phyloP scores from a whole-genome alignment of 2,329 filamentous ascomycete genomes.

The Fusarium algeriense region DNA sequence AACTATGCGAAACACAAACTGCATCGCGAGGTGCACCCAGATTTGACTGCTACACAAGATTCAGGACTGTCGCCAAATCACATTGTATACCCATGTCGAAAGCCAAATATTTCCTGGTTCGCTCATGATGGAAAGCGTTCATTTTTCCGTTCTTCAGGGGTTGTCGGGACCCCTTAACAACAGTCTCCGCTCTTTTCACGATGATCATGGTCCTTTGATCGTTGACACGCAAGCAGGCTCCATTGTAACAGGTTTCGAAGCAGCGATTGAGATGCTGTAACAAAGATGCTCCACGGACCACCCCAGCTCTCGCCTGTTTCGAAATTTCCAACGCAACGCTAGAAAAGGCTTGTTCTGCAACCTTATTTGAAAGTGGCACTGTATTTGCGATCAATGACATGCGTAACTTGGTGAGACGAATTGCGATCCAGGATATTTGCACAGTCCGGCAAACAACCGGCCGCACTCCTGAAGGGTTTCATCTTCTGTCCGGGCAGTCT shows the following conservation, averaged over 20 bases:
- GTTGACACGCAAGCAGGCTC: conserved; percentile 36
- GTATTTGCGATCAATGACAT: conserved; percentile 22
- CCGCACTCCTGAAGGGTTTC: conserved; percentile 6
- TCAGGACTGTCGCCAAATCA: not conserved
- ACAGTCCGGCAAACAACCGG: conserved; percentile 5
- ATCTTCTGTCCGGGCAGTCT: conserved; percentile 5
- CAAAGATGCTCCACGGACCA: conserved; percentile 20
- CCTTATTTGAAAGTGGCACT: conserved; percentile 21
- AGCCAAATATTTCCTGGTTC: conserved; percentile 18
- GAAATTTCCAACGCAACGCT: conserved; percentile 28
- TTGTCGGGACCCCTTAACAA: conserved; percentile 19
- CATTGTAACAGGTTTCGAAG: conserved; percentile 26
- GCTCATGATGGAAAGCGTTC: conserved; percentile 10
- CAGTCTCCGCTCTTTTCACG: conserved; percentile 15
- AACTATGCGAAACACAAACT: conserved; percentile 31
- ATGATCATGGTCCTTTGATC: conserved; percentile 8
- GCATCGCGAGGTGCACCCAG: not conserved
- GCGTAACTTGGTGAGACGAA: conserved; percentile 16
- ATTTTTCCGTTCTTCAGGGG: conserved; percentile 19
- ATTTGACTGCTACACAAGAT: conserved; percentile 22
- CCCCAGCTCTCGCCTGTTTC: conserved; percentile 32
- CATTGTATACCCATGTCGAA: conserved; percentile 6
- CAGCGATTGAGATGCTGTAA: conserved; percentile 20
- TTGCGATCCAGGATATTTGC: conserved; percentile 12
- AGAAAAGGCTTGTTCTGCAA: conserved; percentile 37